Conservation (phyloP, 768 basidiomycete species). For the Amanita pseudoporphyria region DNA sequence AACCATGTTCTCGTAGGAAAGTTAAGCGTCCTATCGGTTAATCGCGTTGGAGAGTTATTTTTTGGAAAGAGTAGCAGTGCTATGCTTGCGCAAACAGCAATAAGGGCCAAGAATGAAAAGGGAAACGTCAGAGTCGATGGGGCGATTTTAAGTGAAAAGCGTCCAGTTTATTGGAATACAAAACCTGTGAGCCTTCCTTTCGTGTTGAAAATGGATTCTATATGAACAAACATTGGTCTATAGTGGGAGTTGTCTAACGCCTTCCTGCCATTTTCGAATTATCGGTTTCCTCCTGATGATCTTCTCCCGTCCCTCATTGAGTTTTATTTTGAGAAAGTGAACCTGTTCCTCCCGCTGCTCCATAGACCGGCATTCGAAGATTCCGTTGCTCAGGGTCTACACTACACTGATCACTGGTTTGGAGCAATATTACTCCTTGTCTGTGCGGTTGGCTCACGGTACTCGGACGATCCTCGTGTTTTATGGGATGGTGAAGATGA, state of each 20-base stretch:
- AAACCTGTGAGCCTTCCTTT: conserved; percentile 21
- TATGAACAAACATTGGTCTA: neutral
- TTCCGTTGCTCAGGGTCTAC: conserved; percentile 35
- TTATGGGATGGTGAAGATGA: conserved; percentile 26
- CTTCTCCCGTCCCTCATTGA: conserved; percentile 45
- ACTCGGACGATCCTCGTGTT: conserved; percentile 47
- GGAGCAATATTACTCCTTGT: conserved; percentile 54
- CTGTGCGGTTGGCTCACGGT: conserved; percentile 59
- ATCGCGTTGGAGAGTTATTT: conserved; percentile 30
- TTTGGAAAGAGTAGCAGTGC: conserved; percentile 48
- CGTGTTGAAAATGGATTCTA: neutral
- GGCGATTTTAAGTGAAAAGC: conserved; percentile 12
- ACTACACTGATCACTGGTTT: conserved; percentile 43
- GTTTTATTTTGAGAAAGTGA: conserved; percentile 51
- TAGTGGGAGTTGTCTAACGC: conserved; percentile 28
- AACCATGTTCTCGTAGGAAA: conserved; percentile 25
- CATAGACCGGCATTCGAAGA: conserved; percentile 63
- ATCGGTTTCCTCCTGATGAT: conserved; percentile 39
- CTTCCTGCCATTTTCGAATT: conserved; percentile 14
- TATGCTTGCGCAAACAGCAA: conserved; percentile 41
- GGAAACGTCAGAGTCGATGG: conserved; percentile 11
- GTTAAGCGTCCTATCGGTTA: conserved; percentile 22
- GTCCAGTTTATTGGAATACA: conserved; percentile 28
- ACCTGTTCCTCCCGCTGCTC: conserved; percentile 54
- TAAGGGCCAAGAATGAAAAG: conserved; percentile 46